These are phyloP conservation scores for Alternaria brassicicola DNA, from an alignment of 2,329 filamentous ascomycete species.

Conservation along the genomic window DNA sequence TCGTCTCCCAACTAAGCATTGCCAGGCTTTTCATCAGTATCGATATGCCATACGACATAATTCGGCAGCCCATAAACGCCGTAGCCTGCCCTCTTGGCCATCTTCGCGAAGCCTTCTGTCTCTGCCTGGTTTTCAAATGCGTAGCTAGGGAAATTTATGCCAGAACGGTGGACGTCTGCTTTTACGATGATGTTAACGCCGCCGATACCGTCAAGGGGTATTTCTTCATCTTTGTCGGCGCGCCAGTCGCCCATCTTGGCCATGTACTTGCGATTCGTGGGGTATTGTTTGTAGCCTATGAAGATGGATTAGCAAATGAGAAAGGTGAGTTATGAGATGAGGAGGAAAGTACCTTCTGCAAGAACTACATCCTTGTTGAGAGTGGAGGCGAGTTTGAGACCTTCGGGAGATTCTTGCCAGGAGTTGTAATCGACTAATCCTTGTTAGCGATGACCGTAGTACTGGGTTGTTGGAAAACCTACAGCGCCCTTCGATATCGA, in stretches of 20 bases:
- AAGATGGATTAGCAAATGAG: background rate
- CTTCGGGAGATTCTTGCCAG: constrained; percentile 93
- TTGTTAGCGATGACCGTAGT: background rate
- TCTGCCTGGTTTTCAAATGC: constrained; percentile 98
- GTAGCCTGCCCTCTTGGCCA: constrained; percentile 96
- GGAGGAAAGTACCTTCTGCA: constrained; percentile 72
- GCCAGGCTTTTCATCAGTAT: constrained; percentile 91
- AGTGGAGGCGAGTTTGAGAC: constrained; percentile 71
- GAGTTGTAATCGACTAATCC: constrained; percentile 93
- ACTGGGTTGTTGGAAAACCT: constrained; percentile 46
- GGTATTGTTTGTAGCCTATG: constrained; percentile 86
- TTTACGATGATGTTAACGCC: constrained; percentile 98
- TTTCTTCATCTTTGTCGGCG: constrained; percentile 87
- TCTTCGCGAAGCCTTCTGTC: constrained; percentile 97
- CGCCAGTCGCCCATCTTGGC: constrained; percentile 90
- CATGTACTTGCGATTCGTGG: constrained; percentile 90
- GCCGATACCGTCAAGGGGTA: constrained; percentile 92
- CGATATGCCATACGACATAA: constrained; percentile 98
- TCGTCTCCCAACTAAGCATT: constrained; percentile 58
- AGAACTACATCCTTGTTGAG: constrained; percentile 82
- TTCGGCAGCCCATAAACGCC: constrained; percentile 91
- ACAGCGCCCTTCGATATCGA: constrained; percentile 95
- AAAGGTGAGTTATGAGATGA: background rate
- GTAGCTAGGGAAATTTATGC: constrained; percentile 97
- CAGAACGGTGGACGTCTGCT: constrained; percentile 93